phyloP scores from a whole-genome alignment of 139 green algal species.

The Volvox africanus region DNA sequence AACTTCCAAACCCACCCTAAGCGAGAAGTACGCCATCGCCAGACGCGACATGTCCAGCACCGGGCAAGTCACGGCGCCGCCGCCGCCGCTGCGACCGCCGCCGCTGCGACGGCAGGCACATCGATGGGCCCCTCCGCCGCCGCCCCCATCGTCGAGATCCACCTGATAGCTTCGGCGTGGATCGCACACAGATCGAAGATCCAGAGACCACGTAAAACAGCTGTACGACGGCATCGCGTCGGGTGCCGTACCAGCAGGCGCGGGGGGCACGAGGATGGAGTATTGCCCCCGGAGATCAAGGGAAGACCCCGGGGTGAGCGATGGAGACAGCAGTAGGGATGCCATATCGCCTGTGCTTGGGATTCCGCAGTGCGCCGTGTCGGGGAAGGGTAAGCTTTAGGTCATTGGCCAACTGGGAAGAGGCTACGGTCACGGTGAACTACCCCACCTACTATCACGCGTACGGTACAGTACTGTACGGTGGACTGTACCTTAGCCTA shows the following conservation, averaged over 20 bases:
- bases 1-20: neutral
- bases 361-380: too few species aligned
- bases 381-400: too few species aligned
- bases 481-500: too few species aligned
- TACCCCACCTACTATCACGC: too few species aligned
- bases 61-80: neutral
- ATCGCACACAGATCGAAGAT: slow-evolving; percentile 8
- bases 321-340: neutral
- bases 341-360: neutral
- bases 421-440: too few species aligned
- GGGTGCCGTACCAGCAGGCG: neutral
- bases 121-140: neutral
- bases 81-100: neutral
- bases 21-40: slow-evolving; percentile 8
- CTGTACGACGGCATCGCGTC: neutral
- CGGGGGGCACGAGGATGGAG: neutral
- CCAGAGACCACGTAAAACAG: slow-evolving; percentile 16
- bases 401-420: too few species aligned
- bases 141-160: neutral
- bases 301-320: neutral
- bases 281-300: neutral
- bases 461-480: too few species aligned
- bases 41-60: neutral
- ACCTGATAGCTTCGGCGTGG: neutral
- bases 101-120: neutral